Base-by-base conservation (phyloP, 2,329 filamentous ascomycete genomes). In the Monosporascus sp. region DNA sequence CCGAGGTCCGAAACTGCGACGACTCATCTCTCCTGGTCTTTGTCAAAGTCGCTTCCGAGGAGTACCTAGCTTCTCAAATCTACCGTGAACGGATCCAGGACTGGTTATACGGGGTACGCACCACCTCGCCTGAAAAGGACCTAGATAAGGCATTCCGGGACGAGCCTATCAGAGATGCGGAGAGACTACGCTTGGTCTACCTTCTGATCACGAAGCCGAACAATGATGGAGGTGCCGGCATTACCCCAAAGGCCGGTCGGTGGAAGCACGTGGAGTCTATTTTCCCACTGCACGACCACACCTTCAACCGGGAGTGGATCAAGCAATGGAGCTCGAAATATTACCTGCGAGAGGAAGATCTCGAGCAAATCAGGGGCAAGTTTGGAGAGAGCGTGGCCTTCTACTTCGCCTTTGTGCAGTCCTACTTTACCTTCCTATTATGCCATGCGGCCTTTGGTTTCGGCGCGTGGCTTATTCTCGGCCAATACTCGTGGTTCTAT, bases 371-470 rank as follows among this genome's bases (percentile, higher is more conserved):
- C 57, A 83, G 88, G 26, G 80, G 91, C 66, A 79, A 85, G 59
- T 91, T 91, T 69, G 90, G 90, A 48, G 87, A 93, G 70, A 87
- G 84, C 68, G 88, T 97, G 54, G 93, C 90, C 37, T 96, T 95
- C 70, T 97, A 97, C 75, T 97, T 96, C 69, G 91, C 92, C 40
- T 97, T 97, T 66, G 81, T 95, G 34, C 90, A 96, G 66, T 87
- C 87, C 36, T 97, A 97, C 72, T 95, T 96, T 67, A 79, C 84
- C 54, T 96, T 95, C 66, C 77, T 96, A 26, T 71, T 89, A n/a
- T 87, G 93, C 55, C 91, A 91, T 0, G 89, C 92, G 1, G 84
- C 78, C 5, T 85, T 94, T 61, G 93, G 93, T 3, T 77, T 90
- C 41, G 78, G 82, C 1, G 83, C 87, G 14, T 97, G 91, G 89